Evolutionary conservation across 371 early-diverging fungal species (phyloP).

Genomic region (Mortierella sp.): DNA sequence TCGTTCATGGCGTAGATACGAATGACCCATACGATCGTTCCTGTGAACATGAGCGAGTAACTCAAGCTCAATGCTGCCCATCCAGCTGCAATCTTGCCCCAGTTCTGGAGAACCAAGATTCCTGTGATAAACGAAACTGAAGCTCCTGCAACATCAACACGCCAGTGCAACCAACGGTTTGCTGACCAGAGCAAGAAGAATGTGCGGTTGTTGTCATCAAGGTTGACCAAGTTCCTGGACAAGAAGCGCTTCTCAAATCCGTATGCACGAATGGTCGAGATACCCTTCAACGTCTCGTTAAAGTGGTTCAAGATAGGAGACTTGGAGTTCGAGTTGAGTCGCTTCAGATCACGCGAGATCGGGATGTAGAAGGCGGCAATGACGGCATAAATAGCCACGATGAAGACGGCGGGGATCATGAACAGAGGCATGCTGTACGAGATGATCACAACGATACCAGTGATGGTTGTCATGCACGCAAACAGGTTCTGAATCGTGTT

Average conservation of each 20-base stretch:
- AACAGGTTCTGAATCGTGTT: constrained; percentile 51
- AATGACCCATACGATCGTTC: constrained; percentile 82
- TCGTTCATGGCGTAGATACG: constrained; percentile 84
- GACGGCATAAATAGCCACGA: constrained; percentile 57
- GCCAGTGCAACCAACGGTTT: constrained; percentile 81
- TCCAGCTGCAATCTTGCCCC: constrained; percentile 60
- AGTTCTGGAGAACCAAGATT: constrained; percentile 54
- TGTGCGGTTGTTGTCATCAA: constrained; percentile 69
- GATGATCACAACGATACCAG: constrained; percentile 74
- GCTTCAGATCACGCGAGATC: constrained; percentile 82
- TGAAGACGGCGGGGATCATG: constrained; percentile 53
- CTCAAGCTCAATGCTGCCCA: constrained; percentile 83
- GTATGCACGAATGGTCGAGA: constrained; percentile 57
- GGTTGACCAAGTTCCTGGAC: constrained; percentile 52
- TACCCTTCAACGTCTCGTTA: constrained; percentile 68
- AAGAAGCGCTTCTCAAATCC: constrained; percentile 60
- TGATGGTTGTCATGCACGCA: constrained; percentile 60
- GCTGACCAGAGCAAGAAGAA: constrained; percentile 73
- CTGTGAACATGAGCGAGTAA: constrained; percentile 73
- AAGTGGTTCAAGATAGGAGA: constrained; percentile 85
- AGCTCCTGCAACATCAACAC: constrained; percentile 79
- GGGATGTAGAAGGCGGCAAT: constrained; percentile 73
- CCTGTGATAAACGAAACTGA: constrained; percentile 74
- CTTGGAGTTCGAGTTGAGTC: constrained; percentile 80
- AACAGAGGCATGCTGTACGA: constrained; percentile 70